A percentile compares a stretch with the other conserved stretches of the same genome.
phyloP scores from a whole-genome alignment of 306 rosid species.

The Urtica urens region DNA sequence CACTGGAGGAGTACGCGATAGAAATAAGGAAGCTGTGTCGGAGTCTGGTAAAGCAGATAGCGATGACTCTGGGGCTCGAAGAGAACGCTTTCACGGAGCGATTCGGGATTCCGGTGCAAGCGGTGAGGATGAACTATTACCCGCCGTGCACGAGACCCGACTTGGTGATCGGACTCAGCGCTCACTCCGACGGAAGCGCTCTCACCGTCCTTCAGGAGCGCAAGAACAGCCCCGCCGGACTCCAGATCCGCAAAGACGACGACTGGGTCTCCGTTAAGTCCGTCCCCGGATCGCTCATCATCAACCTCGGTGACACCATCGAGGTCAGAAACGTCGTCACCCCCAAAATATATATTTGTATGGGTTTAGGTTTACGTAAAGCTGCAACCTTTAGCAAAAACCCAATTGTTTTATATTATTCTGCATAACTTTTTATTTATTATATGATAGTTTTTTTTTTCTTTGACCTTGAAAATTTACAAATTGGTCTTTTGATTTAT shows the following conservation, averaged over 20 bases:
- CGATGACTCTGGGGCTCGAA: constrained; percentile 14
- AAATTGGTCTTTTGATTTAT: too few species aligned
- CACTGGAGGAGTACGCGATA: constrained; percentile 15
- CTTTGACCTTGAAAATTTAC: too few species aligned
- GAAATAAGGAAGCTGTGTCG: constrained; percentile 2
- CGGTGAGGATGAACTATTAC: constrained; percentile 19
- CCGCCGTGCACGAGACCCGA: constrained; percentile 18
- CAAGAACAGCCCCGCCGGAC: constrained; percentile 12
- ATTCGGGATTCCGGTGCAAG: constrained; percentile 2
- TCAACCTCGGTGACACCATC: constrained; percentile 14
- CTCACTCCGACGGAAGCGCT: constrained; percentile 17
- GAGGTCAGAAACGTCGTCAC: too few species aligned
- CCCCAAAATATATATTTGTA: too few species aligned
- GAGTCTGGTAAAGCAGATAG: constrained; percentile 1
- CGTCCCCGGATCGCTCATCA: constrained; percentile 9
- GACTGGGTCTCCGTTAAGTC: constrained; percentile 14
- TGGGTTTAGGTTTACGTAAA: too few species aligned
- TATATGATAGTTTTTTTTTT: too few species aligned
- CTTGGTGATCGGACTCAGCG: constrained; percentile 19
- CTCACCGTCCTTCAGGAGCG: constrained; percentile 15
- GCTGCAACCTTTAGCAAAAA: too few species aligned
- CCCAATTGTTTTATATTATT: too few species aligned
- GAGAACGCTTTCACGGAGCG: neutral
- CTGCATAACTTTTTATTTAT: too few species aligned
- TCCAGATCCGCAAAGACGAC: constrained; percentile 9